These are phyloP conservation scores for Daldinia eschscholtzii DNA, from an alignment of 2,329 filamentous ascomycete species.

Conservation along the genomic window DNA sequence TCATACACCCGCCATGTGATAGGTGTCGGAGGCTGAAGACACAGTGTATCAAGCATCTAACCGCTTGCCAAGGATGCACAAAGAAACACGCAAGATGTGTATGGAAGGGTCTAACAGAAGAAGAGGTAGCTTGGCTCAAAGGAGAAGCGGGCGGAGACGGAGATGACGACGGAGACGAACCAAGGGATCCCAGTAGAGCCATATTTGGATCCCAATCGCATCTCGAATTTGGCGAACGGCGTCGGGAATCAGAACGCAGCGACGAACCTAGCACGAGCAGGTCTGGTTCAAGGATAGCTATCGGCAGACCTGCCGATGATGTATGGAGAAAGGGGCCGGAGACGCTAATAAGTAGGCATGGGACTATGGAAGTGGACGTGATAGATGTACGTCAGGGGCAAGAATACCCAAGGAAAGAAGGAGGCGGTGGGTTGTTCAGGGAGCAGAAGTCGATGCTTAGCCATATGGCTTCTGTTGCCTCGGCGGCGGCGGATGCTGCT, in stretches of 20 bases:
- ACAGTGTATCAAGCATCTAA: constrained; percentile 87
- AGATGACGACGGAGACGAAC: constrained; percentile 51
- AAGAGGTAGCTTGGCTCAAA: constrained; percentile 65
- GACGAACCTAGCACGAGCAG: constrained; percentile 44
- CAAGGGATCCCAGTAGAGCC: constrained; percentile 41
- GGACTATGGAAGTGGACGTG: constrained; percentile 52
- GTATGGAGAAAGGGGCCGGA: constrained; percentile 52
- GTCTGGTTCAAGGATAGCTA: constrained; percentile 46
- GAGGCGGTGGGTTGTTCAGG: constrained; percentile 38
- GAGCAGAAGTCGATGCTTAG: constrained; percentile 51
- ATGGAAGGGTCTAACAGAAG: constrained; percentile 84
- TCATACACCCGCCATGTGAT: constrained; percentile 86
- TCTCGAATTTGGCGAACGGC: constrained; percentile 41
- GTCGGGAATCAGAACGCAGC: constrained; percentile 44
- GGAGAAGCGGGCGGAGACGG: constrained; percentile 49
- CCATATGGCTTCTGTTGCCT: constrained; percentile 55
- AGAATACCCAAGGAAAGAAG: constrained; percentile 33
- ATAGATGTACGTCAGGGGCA: constrained; percentile 43
- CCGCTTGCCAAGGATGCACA: constrained; percentile 87
- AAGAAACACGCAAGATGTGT: constrained; percentile 91
- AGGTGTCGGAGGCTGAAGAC: constrained; percentile 83
- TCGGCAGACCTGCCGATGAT: constrained; percentile 49
- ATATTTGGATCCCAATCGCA: constrained; percentile 44
- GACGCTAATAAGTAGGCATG: constrained; percentile 39
- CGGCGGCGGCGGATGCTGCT: constrained; percentile 50